Conservation (phyloP, 2,329 filamentous ascomycete species). For the Clarireedia monteithiana region DNA sequence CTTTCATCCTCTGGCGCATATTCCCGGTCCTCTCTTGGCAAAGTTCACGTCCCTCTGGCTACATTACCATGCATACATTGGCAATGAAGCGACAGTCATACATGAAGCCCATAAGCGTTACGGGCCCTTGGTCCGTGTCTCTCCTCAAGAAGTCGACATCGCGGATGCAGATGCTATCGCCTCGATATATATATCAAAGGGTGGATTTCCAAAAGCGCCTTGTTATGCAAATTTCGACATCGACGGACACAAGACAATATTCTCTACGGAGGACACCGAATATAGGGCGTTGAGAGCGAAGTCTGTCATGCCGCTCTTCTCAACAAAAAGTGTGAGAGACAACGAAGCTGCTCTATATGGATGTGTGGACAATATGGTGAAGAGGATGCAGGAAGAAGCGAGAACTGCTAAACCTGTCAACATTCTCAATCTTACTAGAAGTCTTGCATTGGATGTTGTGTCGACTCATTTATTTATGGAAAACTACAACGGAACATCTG, state of each 20-base stretch:
- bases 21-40: constrained; percentile 32
- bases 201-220: constrained; percentile 44
- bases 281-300: constrained; percentile 39
- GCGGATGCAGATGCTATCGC: constrained; percentile 28
- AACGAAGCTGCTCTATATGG: constrained; percentile 32
- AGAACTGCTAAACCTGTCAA: constrained; percentile 33
- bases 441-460: constrained; percentile 46
- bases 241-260: constrained; percentile 46
- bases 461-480: constrained; percentile 45
- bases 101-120: constrained; percentile 25
- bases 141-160: constrained; percentile 31
- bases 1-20: constrained; percentile 33
- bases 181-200: constrained; percentile 42
- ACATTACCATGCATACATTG: constrained; percentile 32
- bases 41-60: constrained; percentile 29
- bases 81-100: constrained; percentile 26
- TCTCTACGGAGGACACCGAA: constrained; percentile 37
- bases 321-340: constrained; percentile 36
- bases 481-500: constrained; percentile 38
- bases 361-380: constrained; percentile 36
- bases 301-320: constrained; percentile 42
- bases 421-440: constrained; percentile 40
- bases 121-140: constrained; percentile 29
- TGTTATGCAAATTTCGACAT: constrained; percentile 50
- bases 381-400: constrained; percentile 32